phyloP scores from a whole-genome alignment of 106 monocot species.

The Dioscorea alata region DNA sequence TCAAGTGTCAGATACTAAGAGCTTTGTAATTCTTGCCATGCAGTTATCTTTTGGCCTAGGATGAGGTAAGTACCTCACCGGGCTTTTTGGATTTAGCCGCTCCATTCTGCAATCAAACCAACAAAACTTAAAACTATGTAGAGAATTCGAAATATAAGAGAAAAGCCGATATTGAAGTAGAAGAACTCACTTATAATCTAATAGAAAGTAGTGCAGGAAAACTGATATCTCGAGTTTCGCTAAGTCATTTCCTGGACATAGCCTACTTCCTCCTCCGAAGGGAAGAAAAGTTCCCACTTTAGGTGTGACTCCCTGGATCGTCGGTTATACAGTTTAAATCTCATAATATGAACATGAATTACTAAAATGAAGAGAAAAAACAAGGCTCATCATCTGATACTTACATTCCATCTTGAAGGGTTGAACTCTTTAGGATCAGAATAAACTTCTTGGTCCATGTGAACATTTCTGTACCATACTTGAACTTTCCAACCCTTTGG shows the following conservation, averaged over 20 bases:
- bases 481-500: constrained; percentile 92
- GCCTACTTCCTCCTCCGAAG: constrained; percentile 74
- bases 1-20: neutral
- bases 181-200: constrained; percentile 60
- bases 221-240: constrained; percentile 89
- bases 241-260: constrained; percentile 95
- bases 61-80: constrained; percentile 35
- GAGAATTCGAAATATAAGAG: neutral
- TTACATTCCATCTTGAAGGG: constrained; percentile 98
- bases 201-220: constrained; percentile 85
- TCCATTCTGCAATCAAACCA: constrained; percentile 15
- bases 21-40: constrained; percentile 22
- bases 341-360: no score
- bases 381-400: constrained; percentile 6
- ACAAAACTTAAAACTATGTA: neutral
- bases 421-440: constrained; percentile 58
- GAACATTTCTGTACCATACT: constrained; percentile 80
- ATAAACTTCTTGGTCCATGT: constrained; percentile 85
- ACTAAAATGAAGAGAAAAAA: no score
- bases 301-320: constrained; percentile 44
- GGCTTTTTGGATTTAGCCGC: constrained; percentile 17
- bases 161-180: neutral
- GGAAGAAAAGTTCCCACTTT: constrained; percentile 70
- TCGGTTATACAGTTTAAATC: no score
- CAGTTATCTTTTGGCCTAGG: constrained; percentile 23